Evolutionary conservation across 345 rosid species (phyloP).

Genomic region (Sisymbrium irio): DNA sequence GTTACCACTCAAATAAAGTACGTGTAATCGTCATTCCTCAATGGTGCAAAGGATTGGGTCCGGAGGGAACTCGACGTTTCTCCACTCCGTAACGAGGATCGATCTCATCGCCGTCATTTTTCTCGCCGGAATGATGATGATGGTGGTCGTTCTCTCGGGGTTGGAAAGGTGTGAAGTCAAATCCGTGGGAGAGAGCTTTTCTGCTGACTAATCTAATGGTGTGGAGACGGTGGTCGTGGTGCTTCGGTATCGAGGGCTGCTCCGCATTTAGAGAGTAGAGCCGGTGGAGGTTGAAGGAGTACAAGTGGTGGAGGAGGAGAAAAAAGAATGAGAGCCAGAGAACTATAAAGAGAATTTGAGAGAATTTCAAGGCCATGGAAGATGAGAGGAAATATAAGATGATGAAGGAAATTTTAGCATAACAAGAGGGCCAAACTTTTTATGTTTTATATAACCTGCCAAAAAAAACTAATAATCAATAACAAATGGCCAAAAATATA

Average conservation of each 20-base stretch:
- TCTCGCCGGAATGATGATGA: conserved; percentile 13
- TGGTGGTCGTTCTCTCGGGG: conserved; percentile 19
- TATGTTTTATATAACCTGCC: background rate
- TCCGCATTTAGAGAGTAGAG: conserved; percentile 13
- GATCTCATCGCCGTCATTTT: conserved; percentile 42
- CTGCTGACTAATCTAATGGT: conserved; percentile 35
- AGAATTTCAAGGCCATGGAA: conserved; percentile 51
- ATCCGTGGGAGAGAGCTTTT: conserved; percentile 48
- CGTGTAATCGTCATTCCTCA: conserved; percentile 33
- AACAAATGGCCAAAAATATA: conserved; percentile 9
- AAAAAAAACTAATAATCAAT: background rate
- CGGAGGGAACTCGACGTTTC: conserved; percentile 89
- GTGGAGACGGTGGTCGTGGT: background rate
- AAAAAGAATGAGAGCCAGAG: conserved; percentile 58
- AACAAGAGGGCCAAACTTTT: background rate
- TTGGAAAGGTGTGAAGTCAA: conserved; percentile 65
- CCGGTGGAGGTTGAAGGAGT: conserved; percentile 37
- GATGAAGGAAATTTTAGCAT: conserved; percentile 16
- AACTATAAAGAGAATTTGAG: conserved; percentile 39
- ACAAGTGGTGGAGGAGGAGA: conserved; percentile 46
- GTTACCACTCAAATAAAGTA: background rate
- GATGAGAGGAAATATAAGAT: conserved; percentile 32
- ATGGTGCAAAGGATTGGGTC: conserved; percentile 94
- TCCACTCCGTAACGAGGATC: conserved; percentile 82
- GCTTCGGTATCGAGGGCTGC: conserved; percentile 11